A percentile compares a stretch with the other conserved stretches of the same genome.
Conservation (phyloP, 805 yeast species). For the Pichia insulana region DNA sequence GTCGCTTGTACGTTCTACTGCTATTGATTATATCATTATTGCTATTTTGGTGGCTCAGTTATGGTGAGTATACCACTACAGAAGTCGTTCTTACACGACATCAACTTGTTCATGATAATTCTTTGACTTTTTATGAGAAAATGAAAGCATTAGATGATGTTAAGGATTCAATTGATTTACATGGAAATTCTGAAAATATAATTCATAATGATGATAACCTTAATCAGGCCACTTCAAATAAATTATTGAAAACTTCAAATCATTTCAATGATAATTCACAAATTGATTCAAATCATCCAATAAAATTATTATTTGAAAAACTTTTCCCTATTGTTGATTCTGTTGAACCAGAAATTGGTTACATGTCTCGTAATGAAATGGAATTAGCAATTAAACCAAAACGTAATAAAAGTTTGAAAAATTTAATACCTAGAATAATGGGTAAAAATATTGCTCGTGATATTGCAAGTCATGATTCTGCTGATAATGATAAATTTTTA, state of each 20-base stretch:
- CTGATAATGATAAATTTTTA: constrained; percentile 29
- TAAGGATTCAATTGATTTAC: too few relatives aligned
- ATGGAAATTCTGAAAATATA: too few relatives aligned
- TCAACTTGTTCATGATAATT: background rate
- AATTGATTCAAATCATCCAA: background rate
- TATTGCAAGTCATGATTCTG: constrained; percentile 26
- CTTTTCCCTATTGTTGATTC: constrained; percentile 4
- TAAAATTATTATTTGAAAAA: background rate
- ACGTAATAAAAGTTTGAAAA: constrained; percentile 1
- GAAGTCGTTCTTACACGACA: too few relatives aligned
- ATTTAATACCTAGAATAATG: constrained; percentile 14
- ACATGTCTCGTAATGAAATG: constrained; percentile 12
- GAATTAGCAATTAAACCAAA: background rate
- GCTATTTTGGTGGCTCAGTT: background rate
- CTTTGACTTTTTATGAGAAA: constrained; percentile 4
- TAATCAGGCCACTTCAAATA: too few relatives aligned
- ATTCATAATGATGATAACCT: too few relatives aligned
- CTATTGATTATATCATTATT: too few relatives aligned
- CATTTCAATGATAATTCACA: background rate
- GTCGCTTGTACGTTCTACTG: too few relatives aligned
- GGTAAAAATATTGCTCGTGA: constrained; percentile 23
- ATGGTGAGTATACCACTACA: too few relatives aligned
- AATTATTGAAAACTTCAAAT: too few relatives aligned
- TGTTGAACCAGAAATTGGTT: constrained; percentile 16
- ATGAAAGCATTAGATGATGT: constrained; percentile 1